Percentiles rank a stretch among this genome's conserved stretches.
phyloP scores from a whole-genome alignment of 192 early-diverging fungal genomes.

The Coemansia sp. region DNA sequence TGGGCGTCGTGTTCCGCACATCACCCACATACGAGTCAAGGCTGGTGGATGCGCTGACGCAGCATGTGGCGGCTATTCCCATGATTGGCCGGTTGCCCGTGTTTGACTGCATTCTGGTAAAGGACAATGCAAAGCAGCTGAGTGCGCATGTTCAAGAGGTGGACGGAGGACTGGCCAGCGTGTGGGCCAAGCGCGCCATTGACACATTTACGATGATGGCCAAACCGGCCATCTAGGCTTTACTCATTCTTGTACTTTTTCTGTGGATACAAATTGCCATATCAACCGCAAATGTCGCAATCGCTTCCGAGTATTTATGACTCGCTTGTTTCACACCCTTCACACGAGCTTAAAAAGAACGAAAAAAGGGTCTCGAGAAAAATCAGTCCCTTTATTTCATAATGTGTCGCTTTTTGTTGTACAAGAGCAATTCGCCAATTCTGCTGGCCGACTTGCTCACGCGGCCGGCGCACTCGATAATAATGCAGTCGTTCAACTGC shows the following conservation, averaged over 20 bases:
- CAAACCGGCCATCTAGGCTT: slow-evolving; percentile 14
- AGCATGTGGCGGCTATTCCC: slow-evolving; percentile 11
- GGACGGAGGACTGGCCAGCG: slow-evolving; percentile 6
- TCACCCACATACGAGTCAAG: slow-evolving; percentile 25
- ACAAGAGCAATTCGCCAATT: slow-evolving; percentile 76
- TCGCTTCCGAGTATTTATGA: background rate
- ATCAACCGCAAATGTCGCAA: slow-evolving; percentile 2
- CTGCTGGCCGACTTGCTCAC: slow-evolving; percentile 72
- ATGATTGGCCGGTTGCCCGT: slow-evolving; percentile 23
- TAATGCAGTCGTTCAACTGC: slow-evolving; percentile 78
- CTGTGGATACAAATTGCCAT: background rate
- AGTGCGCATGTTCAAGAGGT: background rate
- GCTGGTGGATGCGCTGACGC: slow-evolving; percentile 23
- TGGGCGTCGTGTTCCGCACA: slow-evolving; percentile 29
- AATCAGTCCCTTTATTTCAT: background rate
- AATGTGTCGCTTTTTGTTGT: slow-evolving; percentile 62
- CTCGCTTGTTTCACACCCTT: background rate
- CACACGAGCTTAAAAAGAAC: background rate
- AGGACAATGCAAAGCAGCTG: slow-evolving; percentile 18
- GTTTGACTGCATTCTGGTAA: slow-evolving; percentile 47
- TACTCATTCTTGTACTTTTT: slow-evolving; percentile 6
- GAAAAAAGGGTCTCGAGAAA: too few species aligned
- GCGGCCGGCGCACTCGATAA: slow-evolving; percentile 74
- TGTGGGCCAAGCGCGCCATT: slow-evolving; percentile 46
- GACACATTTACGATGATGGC: slow-evolving; percentile 31